These are phyloP conservation scores for Triticum monococcum DNA, from an alignment of 176 grass and related monocot species.

Conservation along the genomic window DNA sequence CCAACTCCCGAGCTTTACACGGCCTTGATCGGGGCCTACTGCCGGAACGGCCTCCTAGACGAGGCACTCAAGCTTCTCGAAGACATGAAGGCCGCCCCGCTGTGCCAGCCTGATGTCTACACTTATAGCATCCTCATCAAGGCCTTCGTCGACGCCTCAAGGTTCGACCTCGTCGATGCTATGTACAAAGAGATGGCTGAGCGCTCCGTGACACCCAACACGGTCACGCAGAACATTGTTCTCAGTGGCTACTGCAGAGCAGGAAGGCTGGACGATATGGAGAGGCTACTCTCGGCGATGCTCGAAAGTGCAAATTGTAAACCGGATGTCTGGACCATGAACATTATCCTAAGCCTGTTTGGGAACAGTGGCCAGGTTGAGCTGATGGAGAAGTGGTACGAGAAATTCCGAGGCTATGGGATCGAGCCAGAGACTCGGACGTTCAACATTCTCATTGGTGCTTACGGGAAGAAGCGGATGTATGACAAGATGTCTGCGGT, in stretches of 20 bases:
- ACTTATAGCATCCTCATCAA: slow-evolving; percentile 91
- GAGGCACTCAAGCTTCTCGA: slow-evolving; percentile 59
- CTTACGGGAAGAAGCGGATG: slow-evolving; percentile 86
- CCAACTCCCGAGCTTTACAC: slow-evolving; percentile 74
- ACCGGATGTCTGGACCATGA: slow-evolving; percentile 96
- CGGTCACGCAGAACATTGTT: slow-evolving; percentile 87
- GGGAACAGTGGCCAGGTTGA: slow-evolving; percentile 67
- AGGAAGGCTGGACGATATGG: slow-evolving; percentile 81
- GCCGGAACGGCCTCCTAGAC: slow-evolving; percentile 54
- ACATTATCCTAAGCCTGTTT: slow-evolving; percentile 90
- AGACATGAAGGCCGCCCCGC: slow-evolving; percentile 65
- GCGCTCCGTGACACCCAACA: slow-evolving; percentile 62
- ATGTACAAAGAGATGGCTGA: slow-evolving; percentile 81
- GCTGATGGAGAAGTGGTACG: slow-evolving; percentile 93
- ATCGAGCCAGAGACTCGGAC: slow-evolving; percentile 86
- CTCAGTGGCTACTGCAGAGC: slow-evolving; percentile 80
- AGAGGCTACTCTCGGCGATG: slow-evolving; percentile 69
- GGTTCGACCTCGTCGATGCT: slow-evolving; percentile 65
- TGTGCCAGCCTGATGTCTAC: slow-evolving; percentile 85
- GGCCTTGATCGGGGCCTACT: slow-evolving; percentile 71
- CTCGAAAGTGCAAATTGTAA: slow-evolving; percentile 58
- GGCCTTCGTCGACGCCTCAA: slow-evolving; percentile 52
- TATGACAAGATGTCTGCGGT: slow-evolving; percentile 92
- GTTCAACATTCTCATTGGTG: slow-evolving; percentile 90
- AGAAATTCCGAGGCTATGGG: slow-evolving; percentile 81